Evolutionary conservation across 2,329 filamentous ascomycete species (phyloP), one percentile per base, ranked within the genome.

Genomic region (Malbranchea zuffiana): DNA sequence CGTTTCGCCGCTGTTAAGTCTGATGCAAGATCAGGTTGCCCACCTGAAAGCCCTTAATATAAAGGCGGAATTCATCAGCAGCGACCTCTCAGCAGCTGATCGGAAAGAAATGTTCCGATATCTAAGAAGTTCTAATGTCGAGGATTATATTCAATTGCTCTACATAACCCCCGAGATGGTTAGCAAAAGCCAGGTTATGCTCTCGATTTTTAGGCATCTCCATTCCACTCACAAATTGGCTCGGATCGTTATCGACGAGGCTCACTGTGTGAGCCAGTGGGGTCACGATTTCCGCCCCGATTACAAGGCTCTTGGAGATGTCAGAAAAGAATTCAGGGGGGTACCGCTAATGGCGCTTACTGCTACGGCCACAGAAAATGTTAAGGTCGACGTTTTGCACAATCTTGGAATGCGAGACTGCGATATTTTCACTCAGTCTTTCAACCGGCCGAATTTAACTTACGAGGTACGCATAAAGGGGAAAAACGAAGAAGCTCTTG

Each of bases 261-360:
- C 90, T n/a, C 90, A 98, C 57, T 98, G 90, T 58, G 88, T 98
- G 17, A 96, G 90, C 58, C 87, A 98, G 66, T 98, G 90, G 90
- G 90, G 90, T 1, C 90, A 98, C 50, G 90, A 98, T 57, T 98
- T 98, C 55, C 77, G 92, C 30, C 88, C 87, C 1, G 88, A 96
- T 55, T 98, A 98, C 65, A 94, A 94, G 59, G 73, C 74, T 19
- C 67, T 98, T 3, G 85, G 87, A 18, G 71, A 77, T 41, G 66
- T 95, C 28, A 74, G 88, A 32, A 58, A 65, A 26, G 74, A 72
- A 35, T 88, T 88, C 49, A 77, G 79, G 1, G 73, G 74, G 2
- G 82, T 96, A 3, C 90, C 90, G 1, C 71, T 96, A 26, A 94
- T 98, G 75, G 90, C 90, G 3, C 66, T 98, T 48, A 98, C 90